Conservation (phyloP, 2,329 filamentous ascomycete genomes). For the Trichoderma asperellum region DNA sequence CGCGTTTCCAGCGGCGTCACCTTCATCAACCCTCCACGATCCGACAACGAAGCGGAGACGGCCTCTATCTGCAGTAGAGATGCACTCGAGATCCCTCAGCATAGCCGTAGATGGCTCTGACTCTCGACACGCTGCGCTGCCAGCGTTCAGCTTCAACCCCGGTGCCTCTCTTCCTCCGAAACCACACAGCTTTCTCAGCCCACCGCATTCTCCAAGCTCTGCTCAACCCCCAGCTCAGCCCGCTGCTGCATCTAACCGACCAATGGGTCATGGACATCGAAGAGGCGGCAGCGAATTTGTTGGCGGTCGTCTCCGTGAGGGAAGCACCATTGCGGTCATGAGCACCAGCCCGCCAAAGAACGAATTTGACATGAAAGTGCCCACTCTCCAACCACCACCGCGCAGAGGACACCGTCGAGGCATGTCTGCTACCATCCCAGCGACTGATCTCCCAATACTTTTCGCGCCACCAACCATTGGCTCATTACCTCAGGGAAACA, state of each 20-base stretch:
- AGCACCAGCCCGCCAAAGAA: slow-evolving; percentile 72
- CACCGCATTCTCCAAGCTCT: slow-evolving; percentile 59
- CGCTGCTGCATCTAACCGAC: slow-evolving; percentile 60
- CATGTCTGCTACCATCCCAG: slow-evolving; percentile 77
- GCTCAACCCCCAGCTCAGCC: slow-evolving; percentile 51
- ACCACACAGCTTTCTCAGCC: slow-evolving; percentile 52
- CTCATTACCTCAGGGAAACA: slow-evolving; percentile 59
- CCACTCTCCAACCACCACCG: slow-evolving; percentile 52
- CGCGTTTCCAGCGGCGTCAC: slow-evolving; percentile 60
- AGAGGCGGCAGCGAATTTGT: slow-evolving; percentile 87
- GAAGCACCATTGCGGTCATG: slow-evolving; percentile 63
- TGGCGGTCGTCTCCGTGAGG: slow-evolving; percentile 67
- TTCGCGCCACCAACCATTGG: slow-evolving; percentile 57
- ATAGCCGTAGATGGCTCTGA: slow-evolving; percentile 39
- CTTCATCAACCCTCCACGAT: slow-evolving; percentile 51
- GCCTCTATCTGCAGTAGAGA: slow-evolving; percentile 58
- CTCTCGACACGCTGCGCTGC: slow-evolving; percentile 49
- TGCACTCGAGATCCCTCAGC: slow-evolving; percentile 41
- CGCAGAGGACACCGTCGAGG: slow-evolving; percentile 72
- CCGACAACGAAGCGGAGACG: slow-evolving; percentile 52
- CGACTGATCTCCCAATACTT: slow-evolving; percentile 77
- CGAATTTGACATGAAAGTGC: slow-evolving; percentile 61
- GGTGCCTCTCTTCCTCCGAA: slow-evolving; percentile 45
- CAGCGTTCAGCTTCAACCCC: slow-evolving; percentile 61
- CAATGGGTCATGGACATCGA: slow-evolving; percentile 72